Evolutionary conservation across 2,329 filamentous ascomycete species (phyloP), one percentile per base, ranked within the genome.

Genomic region (Microsporum canis): DNA sequence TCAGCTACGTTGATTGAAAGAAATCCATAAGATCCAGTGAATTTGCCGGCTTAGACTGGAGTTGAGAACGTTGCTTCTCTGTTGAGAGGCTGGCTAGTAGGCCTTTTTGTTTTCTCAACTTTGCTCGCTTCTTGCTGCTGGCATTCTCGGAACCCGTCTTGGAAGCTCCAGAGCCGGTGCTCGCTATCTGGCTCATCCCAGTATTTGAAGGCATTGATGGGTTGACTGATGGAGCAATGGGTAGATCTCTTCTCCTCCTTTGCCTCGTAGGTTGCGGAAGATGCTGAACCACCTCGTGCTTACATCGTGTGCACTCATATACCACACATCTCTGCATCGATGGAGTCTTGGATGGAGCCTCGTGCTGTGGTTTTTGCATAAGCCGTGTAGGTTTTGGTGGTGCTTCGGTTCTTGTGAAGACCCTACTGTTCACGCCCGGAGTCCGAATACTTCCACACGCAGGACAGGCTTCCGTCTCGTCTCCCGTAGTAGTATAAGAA

Each of bases 111-210:
- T 82, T 84, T 31, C 81, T 72, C 60, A 78, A 73, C 66, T 81
- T 83, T 29, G 79, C 79, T 65, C 81, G 73, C 66, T 81, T 81
- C 69, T 82, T 82, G 72, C 80, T 82, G 71, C 68, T 81, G 12
- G 75, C 71, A 49, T 79, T 76, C 1, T 74, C 71, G 5, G 65
- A 66, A 17, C 66, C 62, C n/a, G 62, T 49, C 45, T 67, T 66
- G 36, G 43, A 60, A 31, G 49, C 6, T n/a, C 14, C 10, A 34
- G n/a, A n/a, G 5, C 10, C n/a, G 36, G 57, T 57, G 61, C 59
- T 3, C 57, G 38, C 4, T 29, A 29, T 39, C 27, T n/a, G 36
- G 12, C n/a, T 14, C 10, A 41, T 39, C 3, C 17, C 17, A 41
- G 17, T 14, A 27, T 27, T 12, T 27, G 36, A 12, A 29, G 38